These are phyloP conservation scores for Xerocomus nothofagi DNA, from an alignment of 1,284 basidiomycete species.

Conservation along the genomic window DNA sequence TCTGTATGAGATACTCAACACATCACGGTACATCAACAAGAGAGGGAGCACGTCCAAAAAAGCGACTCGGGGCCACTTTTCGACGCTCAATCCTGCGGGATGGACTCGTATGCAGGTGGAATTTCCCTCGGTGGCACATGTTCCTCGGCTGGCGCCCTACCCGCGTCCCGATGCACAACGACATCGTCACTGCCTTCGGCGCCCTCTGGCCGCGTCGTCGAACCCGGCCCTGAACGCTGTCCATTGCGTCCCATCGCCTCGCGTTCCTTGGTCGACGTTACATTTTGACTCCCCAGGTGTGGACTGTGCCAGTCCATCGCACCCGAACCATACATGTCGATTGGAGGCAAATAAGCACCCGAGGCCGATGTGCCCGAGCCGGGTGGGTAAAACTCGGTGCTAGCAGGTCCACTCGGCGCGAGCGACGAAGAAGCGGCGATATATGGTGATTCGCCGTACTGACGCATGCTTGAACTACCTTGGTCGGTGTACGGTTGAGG, in stretches of 20 bases:
- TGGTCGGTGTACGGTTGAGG: conserved; percentile 14
- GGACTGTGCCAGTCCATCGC: conserved; percentile 24
- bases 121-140: conserved; percentile 28
- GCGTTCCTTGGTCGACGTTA: conserved; percentile 19
- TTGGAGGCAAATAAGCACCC: conserved; percentile 6
- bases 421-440: conserved; percentile 3
- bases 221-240: conserved; percentile 14
- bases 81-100: conserved; percentile 19
- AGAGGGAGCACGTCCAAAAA: not conserved
- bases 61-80: not conserved
- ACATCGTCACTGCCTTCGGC: conserved; percentile 29
- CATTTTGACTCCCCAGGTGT: too few relatives aligned
- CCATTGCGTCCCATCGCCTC: conserved; percentile 20
- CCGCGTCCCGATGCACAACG: conserved; percentile 33
- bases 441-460: conserved; percentile 19
- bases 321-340: conserved; percentile 14
- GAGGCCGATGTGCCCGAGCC: not conserved
- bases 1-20: conserved; percentile 5
- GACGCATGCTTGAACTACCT: conserved; percentile 26
- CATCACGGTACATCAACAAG: not conserved
- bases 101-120: conserved; percentile 35
- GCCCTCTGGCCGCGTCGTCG: conserved; percentile 28
- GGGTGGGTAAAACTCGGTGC: conserved; percentile 10
- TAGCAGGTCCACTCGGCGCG: conserved; percentile 1
- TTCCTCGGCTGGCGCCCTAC: conserved; percentile 25